Base-by-base conservation (phyloP, 495 filamentous ascomycete genomes). In the Polyplosphaeria fusca region DNA sequence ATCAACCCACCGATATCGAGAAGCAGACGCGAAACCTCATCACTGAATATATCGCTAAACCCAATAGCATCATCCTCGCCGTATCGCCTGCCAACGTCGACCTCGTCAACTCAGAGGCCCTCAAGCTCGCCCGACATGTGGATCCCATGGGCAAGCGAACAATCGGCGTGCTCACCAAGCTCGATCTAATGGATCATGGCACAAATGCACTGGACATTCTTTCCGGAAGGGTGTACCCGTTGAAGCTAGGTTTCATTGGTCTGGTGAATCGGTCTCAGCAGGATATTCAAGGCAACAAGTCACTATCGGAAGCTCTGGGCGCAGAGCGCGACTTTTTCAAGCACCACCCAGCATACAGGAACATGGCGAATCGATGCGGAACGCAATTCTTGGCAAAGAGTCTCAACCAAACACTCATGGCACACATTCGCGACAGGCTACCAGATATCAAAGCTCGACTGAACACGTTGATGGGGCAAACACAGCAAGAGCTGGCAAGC, bases 401-500 rank as follows among this genome's bases (percentile, higher is more conserved):
- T 19, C 79, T 99, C 49, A 99, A 97, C 67, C 84, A 83, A 37
- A 97, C 92, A 4, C 77, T 99, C 53, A 97, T 97, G 93, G 73
- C 84, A 16, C 93, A 99, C 66, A 99, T 99, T 68, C 87, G 93
- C 32, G 94, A 97, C 66, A 82, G 93, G 24, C 71, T 99, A 48
- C 93, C 93, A 3, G 93, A 99, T 72, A 99, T 99, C 73, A 99
- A 99, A 70, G 93, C 93, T 22, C 83, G 93, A 24, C 77, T 99
- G 32, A 99, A 99, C 65, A 99, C 93, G 0, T 71, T 99, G 47
- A 99, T 99, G 94, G 93, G 93, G 4, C 93, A 99, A 70, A 99
- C 93, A 19, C 94, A 99, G 63, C 93, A 99, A 73, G 93, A 99
- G 69, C 81, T 99, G 42, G 94, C 93, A 23, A 96, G 91, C 70